These are phyloP conservation scores for Herpetomonas muscarum DNA, from an alignment of 208 protist species.

Conservation along the genomic window DNA sequence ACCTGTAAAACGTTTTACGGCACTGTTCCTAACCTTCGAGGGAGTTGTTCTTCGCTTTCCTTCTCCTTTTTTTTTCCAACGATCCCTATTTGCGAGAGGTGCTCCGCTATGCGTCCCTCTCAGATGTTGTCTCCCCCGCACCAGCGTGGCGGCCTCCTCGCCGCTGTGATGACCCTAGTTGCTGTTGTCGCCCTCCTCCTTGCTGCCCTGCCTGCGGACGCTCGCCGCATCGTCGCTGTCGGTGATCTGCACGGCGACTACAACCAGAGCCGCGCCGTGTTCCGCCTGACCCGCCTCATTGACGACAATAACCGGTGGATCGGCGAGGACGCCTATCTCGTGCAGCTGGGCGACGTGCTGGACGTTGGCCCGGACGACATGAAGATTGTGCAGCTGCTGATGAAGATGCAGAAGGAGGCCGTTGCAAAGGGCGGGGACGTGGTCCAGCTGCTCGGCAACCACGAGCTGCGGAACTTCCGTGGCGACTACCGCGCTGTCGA, in stretches of 20 bases:
- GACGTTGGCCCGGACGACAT: constrained; percentile 86
- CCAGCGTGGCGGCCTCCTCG: constrained; percentile 1
- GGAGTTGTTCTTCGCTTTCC: too few relatives aligned
- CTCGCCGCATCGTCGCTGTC: constrained; percentile 68
- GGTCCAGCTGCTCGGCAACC: constrained; percentile 86
- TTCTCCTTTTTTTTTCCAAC: background rate
- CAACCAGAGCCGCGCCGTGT: constrained; percentile 64
- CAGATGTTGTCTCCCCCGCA: background rate
- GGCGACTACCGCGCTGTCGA: constrained; percentile 81
- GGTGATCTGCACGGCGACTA: constrained; percentile 88
- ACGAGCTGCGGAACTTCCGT: constrained; percentile 88
- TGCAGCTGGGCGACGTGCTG: constrained; percentile 91
- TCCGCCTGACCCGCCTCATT: constrained; percentile 66
- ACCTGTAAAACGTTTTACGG: too few relatives aligned
- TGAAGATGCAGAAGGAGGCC: constrained; percentile 70
- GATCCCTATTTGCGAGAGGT: too few relatives aligned
- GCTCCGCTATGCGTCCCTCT: too few relatives aligned
- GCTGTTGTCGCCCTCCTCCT: constrained; percentile 2
- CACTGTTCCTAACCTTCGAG: too few relatives aligned
- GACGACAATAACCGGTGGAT: constrained; percentile 74
- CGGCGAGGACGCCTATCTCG: constrained; percentile 67
- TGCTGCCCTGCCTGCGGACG: constrained; percentile 7
- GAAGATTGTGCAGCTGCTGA: constrained; percentile 72
- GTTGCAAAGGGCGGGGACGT: constrained; percentile 67
- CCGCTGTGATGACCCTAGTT: constrained; percentile 5